Base-by-base conservation (phyloP, 805 yeast genomes). In the Wickerhamomyces canadensis region DNA sequence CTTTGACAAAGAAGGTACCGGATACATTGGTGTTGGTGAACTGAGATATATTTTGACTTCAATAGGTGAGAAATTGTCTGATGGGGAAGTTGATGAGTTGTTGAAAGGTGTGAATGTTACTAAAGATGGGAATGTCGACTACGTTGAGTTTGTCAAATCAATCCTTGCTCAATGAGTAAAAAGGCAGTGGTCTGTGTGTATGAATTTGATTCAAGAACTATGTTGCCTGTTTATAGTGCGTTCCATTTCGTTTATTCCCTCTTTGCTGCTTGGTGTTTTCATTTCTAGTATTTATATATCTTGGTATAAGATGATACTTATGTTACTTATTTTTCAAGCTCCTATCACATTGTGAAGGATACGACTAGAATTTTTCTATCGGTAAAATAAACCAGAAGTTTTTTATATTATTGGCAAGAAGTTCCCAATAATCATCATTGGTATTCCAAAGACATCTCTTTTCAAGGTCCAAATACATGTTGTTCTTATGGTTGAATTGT, bases 11-110 rank as follows among this genome's bases (percentile, higher is more conserved):
- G 95, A 88, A 48, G 78, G 83, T 47, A 84, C 96, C 15, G 99
- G 99, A 5, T 85, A 81, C 65, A 93, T 93, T 51, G 95, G 97
- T 28, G 95, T 93, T 31, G 99, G 99, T 40, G 98, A 93, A 65
- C 74, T 93, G 54, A 78, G 95, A 61, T 93, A 93, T 65, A 88
- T 93, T 60, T 72, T 93, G 57, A 93, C 98, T 24, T 84, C 96
- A 6, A 80, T 93, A 51, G 99, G 99, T 42, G 99, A 93, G 65
- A 89, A 89, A 65, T 70, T 93, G 51, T 64, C 84, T 13, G 96
- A 88, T 51, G 70, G 78, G 31, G 99, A 93, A 65, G 97, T 93
- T 37, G 97, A 91, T 53, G 98, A 94, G 64, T 74, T 93, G 52
- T 74, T 93, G 57, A 93, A 91, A 66, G 98, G 98, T 47, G 95